phyloP scores from a whole-genome alignment of 768 basidiomycete species.

The Leccinum variicolor region DNA sequence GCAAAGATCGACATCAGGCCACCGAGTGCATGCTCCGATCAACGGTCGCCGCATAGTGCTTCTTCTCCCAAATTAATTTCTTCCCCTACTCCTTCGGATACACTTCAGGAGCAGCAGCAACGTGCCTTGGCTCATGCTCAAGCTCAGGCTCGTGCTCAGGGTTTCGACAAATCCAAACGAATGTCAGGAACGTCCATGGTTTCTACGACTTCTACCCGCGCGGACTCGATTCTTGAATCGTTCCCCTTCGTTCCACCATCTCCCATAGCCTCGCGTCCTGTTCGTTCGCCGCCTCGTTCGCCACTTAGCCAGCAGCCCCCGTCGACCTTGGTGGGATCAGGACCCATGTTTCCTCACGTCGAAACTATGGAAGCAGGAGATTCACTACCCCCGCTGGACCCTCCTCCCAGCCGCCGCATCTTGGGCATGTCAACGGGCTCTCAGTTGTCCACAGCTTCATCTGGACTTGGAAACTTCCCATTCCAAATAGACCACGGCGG shows the following conservation, averaged over 20 bases:
- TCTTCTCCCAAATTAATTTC: conserved; percentile 64
- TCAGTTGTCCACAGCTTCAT: conserved; percentile 73
- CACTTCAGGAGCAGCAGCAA: conserved; percentile 66
- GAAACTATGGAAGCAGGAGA: conserved; percentile 27
- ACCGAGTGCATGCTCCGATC: conserved; percentile 32
- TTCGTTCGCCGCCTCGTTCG: conserved; percentile 72
- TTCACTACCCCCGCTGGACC: conserved; percentile 34
- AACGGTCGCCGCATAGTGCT: conserved; percentile 51
- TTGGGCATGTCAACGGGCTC: conserved; percentile 75
- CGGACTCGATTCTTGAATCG: conserved; percentile 81
- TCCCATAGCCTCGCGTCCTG: conserved; percentile 79
- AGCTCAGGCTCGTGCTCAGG: conserved; percentile 55
- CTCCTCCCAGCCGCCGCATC: conserved; percentile 57
- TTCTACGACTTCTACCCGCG: conserved; percentile 66
- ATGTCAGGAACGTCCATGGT: conserved; percentile 65
- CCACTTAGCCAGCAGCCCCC: conserved; percentile 55
- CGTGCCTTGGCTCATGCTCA: conserved; percentile 59
- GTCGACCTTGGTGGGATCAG: background rate
- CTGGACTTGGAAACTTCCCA: conserved; percentile 80
- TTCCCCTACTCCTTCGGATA: conserved; percentile 28
- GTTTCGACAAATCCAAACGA: conserved; percentile 42
- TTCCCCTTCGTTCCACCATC: conserved; percentile 91
- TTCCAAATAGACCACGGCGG: conserved; percentile 78
- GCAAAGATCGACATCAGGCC: conserved; percentile 66
- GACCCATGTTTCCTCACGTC: background rate